Percentiles rank a stretch among this genome's conserved stretches.
These are phyloP conservation scores for Fragilaria radians DNA, from an alignment of 108 stramenopile species.

Conservation along the genomic window DNA sequence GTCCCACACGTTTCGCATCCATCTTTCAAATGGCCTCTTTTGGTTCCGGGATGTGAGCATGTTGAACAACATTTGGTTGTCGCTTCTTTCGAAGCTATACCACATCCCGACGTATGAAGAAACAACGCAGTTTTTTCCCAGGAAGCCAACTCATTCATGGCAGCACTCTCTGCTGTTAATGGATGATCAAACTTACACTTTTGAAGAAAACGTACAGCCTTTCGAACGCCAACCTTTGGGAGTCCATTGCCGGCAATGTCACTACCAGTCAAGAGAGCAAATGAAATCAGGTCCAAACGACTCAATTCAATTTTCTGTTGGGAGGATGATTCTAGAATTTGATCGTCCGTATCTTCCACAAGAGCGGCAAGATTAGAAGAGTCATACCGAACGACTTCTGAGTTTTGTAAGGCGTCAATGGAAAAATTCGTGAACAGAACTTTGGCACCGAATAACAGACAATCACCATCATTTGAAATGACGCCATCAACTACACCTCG, in stretches of 20 bases:
- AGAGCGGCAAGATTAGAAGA: slow-evolving; percentile 24
- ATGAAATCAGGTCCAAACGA: slow-evolving; percentile 62
- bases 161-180: slow-evolving; percentile 26
- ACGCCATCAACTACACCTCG: slow-evolving; percentile 89
- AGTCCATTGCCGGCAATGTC: slow-evolving; percentile 65
- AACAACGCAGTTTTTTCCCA: slow-evolving; percentile 32
- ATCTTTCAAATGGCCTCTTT: slow-evolving; percentile 48
- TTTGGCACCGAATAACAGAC: slow-evolving; percentile 89
- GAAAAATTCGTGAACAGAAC: slow-evolving; percentile 89
- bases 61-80: slow-evolving; percentile 39
- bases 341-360: slow-evolving; percentile 17
- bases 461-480: slow-evolving; percentile 94
- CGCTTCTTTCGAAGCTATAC: slow-evolving; percentile 19
- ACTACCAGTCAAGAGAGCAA: slow-evolving; percentile 72
- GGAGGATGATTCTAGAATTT: slow-evolving; percentile 1
- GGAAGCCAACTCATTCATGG: slow-evolving; percentile 44
- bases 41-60: slow-evolving; percentile 62
- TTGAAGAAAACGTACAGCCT: slow-evolving; percentile 66
- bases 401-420: slow-evolving; percentile 55
- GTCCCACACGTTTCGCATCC: slow-evolving; percentile 75
- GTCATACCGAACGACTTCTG: slow-evolving; percentile 61
- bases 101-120: slow-evolving; percentile 7
- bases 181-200: slow-evolving; percentile 53
- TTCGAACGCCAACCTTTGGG: slow-evolving; percentile 56
- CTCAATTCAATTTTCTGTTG: slow-evolving; percentile 17